Evolutionary conservation across 495 filamentous ascomycete species (phyloP).

Genomic region (Podospora pseudocomata): DNA sequence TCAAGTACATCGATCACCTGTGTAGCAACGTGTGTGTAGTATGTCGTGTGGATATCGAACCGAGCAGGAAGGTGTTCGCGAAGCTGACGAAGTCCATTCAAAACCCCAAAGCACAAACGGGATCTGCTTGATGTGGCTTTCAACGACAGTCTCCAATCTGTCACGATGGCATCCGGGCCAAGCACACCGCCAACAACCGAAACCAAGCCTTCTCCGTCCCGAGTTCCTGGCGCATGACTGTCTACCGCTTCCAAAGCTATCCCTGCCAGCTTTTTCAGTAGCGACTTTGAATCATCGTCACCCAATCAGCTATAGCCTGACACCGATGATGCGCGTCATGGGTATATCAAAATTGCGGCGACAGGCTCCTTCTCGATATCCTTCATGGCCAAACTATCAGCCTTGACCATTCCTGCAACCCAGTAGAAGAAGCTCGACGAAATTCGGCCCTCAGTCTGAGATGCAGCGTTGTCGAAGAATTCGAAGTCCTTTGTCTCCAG

Average conservation of each 20-base stretch:
- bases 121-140: conserved; percentile 14
- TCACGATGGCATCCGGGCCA: neutral
- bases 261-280: neutral
- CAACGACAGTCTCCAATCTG: conserved; percentile 13
- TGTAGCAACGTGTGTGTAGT: conserved; percentile 5
- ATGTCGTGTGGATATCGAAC: neutral
- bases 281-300: neutral
- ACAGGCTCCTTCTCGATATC: conserved; percentile 13
- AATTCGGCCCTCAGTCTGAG: conserved; percentile 7
- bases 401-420: conserved; percentile 11
- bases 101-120: conserved; percentile 16
- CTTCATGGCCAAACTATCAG: neutral
- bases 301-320: neutral
- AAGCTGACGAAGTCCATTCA: conserved; percentile 13
- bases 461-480: conserved; percentile 16
- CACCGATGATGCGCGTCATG: conserved; percentile 5
- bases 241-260: neutral
- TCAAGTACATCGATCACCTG: conserved; percentile 10
- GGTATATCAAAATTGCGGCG: conserved; percentile 7
- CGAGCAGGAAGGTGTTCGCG: neutral
- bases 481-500: conserved; percentile 17
- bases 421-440: conserved; percentile 15
- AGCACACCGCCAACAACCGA: neutral
- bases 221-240: neutral
- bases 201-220: conserved; percentile 1